phyloP scores from a whole-genome alignment of 345 rosid genomes.

The Populus alba region DNA sequence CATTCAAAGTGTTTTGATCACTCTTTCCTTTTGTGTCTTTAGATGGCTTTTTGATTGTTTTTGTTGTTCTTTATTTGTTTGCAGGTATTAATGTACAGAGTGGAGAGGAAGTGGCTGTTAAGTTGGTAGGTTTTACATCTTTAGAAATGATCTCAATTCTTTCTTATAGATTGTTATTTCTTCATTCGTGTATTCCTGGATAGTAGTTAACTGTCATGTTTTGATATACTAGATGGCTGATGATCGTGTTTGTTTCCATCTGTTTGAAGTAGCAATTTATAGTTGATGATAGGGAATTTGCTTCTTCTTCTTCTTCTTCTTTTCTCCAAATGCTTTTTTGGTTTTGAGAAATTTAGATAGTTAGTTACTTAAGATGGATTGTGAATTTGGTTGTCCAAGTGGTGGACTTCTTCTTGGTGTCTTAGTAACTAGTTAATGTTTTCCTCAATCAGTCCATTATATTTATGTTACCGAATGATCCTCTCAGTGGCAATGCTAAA shows the following conservation, averaged over 20 bases:
- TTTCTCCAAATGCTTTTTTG: not conserved
- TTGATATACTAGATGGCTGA: no score
- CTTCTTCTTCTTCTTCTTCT: not conserved
- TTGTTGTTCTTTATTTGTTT: conserved; percentile 8
- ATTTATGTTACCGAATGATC: not conserved
- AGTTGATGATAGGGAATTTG: not conserved
- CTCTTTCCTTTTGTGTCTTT: not conserved
- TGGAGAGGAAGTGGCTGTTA: conserved; percentile 83
- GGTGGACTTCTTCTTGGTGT: not conserved
- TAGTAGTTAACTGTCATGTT: not conserved
- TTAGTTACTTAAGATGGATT: not conserved
- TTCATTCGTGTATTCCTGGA: not conserved
- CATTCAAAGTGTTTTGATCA: not conserved
- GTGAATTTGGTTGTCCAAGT: not conserved
- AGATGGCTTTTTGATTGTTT: conserved; percentile 6
- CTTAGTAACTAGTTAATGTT: not conserved
- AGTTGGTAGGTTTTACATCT: conserved; percentile 46
- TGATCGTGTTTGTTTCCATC: not conserved
- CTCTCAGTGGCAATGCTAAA: not conserved
- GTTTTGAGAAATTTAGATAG: not conserved
- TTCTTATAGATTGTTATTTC: not conserved
- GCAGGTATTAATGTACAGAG: conserved; percentile 65
- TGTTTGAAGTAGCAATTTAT: not conserved
- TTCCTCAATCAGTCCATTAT: not conserved
- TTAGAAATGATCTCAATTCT: not conserved